Evolutionary conservation across 768 basidiomycete species (phyloP).

Genomic region (Leccinellum luteum): DNA sequence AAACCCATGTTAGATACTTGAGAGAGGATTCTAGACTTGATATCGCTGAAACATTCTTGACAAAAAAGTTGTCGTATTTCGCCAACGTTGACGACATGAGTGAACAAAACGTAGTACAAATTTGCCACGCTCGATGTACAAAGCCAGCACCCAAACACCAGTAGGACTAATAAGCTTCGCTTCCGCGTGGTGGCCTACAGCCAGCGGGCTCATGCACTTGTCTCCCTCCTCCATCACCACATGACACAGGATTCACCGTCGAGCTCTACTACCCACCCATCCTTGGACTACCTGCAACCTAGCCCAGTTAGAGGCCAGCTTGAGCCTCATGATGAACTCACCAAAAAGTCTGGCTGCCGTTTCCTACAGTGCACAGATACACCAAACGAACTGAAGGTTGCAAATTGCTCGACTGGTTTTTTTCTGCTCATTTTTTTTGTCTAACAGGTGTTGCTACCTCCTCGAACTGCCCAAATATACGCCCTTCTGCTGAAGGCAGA

Average conservation of each 20-base stretch:
- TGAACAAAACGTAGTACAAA: neutral
- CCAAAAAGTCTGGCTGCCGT: slow-evolving; percentile 59
- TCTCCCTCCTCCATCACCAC: slow-evolving; percentile 5
- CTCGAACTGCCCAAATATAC: slow-evolving; percentile 63
- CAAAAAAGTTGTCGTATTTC: slow-evolving; percentile 78
- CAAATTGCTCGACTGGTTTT: slow-evolving; percentile 2
- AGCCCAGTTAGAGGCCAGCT: slow-evolving; percentile 75
- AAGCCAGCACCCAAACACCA: slow-evolving; percentile 25
- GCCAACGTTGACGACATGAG: slow-evolving; percentile 61
- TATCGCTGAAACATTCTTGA: slow-evolving; percentile 83
- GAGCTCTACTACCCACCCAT: slow-evolving; percentile 21
- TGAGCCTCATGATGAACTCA: slow-evolving; percentile 55
- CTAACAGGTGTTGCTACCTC: slow-evolving; percentile 64
- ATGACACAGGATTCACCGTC: slow-evolving; percentile 28
- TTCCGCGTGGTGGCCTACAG: slow-evolving; percentile 16
- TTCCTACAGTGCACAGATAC: slow-evolving; percentile 78
- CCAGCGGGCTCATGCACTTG: slow-evolving; percentile 1
- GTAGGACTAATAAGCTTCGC: slow-evolving; percentile 5
- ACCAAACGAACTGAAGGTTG: slow-evolving; percentile 69
- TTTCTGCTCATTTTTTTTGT: slow-evolving; percentile 4
- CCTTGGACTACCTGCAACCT: slow-evolving; percentile 55
- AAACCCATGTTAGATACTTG: slow-evolving; percentile 89
- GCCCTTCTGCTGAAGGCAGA: slow-evolving; percentile 64
- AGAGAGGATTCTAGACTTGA: slow-evolving; percentile 86
- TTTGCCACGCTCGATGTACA: slow-evolving; percentile 24